Percentiles rank a stretch among this genome's conserved stretches.
These are phyloP conservation scores for Phaseolus lunatus DNA, from an alignment of 306 rosid species.

Conservation along the genomic window DNA sequence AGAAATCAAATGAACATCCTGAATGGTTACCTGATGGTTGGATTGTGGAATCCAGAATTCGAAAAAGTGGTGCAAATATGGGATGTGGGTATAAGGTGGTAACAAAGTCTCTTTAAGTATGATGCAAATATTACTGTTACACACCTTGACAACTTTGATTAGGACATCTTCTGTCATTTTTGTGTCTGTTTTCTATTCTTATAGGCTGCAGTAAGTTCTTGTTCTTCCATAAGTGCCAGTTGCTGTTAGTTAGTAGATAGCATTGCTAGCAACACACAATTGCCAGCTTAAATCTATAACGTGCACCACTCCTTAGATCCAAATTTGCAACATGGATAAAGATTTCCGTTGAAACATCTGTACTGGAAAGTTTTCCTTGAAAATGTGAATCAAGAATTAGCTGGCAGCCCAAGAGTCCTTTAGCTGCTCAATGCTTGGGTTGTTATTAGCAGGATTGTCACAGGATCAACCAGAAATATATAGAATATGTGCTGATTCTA, in stretches of 20 bases:
- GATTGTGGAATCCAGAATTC: slow-evolving; percentile 67
- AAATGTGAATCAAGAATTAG: slow-evolving; percentile 6
- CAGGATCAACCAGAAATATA: neutral
- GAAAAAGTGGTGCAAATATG: slow-evolving; percentile 62
- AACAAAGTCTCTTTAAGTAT: slow-evolving; percentile 10
- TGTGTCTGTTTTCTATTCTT: neutral
- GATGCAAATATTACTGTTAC: slow-evolving; percentile 30
- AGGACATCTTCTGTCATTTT: slow-evolving; percentile 7
- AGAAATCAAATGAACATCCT: slow-evolving; percentile 54
- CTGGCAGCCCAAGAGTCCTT: neutral
- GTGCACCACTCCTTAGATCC: neutral
- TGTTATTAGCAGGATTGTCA: slow-evolving; percentile 16
- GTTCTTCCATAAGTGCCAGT: slow-evolving; percentile 9
- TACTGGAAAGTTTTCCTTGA: neutral
- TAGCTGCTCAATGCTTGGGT: slow-evolving; percentile 12
- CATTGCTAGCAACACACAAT: neutral
- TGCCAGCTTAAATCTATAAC: slow-evolving; percentile 3
- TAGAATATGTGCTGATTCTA: slow-evolving; percentile 18
- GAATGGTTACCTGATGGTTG: slow-evolving; percentile 84
- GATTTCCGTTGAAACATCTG: neutral
- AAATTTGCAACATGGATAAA: slow-evolving; percentile 9
- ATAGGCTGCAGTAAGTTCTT: slow-evolving; percentile 8
- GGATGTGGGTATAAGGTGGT: slow-evolving; percentile 73
- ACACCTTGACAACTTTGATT: slow-evolving; percentile 7
- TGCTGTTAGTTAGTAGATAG: slow-evolving; percentile 20